A percentile compares a stretch with the other conserved stretches of the same genome.
phyloP scores from a whole-genome alignment of 129 eudicot genomes.

The Pseudognaphalium luteoalbum region DNA sequence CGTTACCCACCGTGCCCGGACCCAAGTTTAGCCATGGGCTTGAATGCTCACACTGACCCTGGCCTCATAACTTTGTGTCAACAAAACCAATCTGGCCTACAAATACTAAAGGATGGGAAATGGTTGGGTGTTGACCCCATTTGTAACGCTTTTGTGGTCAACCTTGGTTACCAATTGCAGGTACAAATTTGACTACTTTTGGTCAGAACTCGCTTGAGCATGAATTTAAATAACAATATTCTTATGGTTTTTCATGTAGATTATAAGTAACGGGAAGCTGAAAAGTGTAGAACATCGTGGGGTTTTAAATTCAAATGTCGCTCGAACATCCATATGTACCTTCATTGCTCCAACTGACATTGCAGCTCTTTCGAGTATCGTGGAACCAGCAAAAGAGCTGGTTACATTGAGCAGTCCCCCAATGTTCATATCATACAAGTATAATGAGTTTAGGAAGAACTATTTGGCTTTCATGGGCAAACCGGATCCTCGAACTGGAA shows the following conservation, averaged over 20 bases:
- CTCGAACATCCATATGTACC: neutral
- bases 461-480: constrained; percentile 17
- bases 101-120: constrained; percentile 40
- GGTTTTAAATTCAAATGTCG: no score
- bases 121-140: constrained; percentile 51
- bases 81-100: constrained; percentile 47
- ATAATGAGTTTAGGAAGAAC: constrained; percentile 29
- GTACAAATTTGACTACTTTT: neutral
- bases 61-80: constrained; percentile 44
- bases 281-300: no score
- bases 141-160: constrained; percentile 59
- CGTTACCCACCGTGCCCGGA: constrained; percentile 47
- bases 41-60: constrained; percentile 43
- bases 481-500: constrained; percentile 25
- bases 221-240: no score
- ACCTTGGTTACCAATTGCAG: constrained; percentile 42
- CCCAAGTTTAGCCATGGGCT: constrained; percentile 52
- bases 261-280: no score
- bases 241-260: neutral
- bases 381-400: constrained; percentile 41
- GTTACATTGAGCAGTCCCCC: constrained; percentile 16
- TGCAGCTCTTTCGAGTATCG: constrained; percentile 19
- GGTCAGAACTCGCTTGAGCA: no score
- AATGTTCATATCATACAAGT: constrained; percentile 29
- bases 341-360: neutral